A percentile compares a stretch with the other conserved stretches of the same genome.
phyloP scores from a whole-genome alignment of 2,329 filamentous ascomycete genomes.

The Thelonectria rubi region DNA sequence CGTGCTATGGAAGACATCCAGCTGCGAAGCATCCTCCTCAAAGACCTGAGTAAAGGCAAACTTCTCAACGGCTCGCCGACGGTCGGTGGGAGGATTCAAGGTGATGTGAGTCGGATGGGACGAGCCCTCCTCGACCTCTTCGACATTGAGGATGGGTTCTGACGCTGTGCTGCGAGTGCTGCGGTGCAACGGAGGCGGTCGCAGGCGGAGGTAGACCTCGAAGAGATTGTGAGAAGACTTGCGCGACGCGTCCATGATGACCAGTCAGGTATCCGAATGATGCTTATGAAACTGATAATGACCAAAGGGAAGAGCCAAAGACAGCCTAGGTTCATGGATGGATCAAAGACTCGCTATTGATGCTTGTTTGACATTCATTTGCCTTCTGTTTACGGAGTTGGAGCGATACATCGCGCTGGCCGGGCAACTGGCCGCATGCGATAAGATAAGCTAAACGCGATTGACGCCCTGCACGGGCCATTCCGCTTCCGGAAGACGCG shows the following conservation, averaged over 20 bases:
- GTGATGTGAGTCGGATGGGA: slow-evolving; percentile 73
- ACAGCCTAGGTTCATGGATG: slow-evolving; percentile 38
- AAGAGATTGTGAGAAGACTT: slow-evolving; percentile 70
- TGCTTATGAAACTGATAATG: slow-evolving; percentile 10
- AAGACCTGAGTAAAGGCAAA: slow-evolving; percentile 96
- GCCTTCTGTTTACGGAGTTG: slow-evolving; percentile 24
- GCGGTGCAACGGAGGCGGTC: slow-evolving; percentile 67
- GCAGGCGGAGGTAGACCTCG: slow-evolving; percentile 88
- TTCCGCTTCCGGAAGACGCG: background rate
- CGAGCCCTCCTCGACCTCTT: slow-evolving; percentile 57
- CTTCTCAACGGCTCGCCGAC: slow-evolving; percentile 88
- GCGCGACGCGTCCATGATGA: slow-evolving; percentile 52
- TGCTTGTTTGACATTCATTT: slow-evolving; percentile 21
- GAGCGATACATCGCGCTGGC: slow-evolving; percentile 30
- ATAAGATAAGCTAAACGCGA: slow-evolving; percentile 20
- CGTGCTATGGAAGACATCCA: slow-evolving; percentile 86
- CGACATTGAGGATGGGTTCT: slow-evolving; percentile 83
- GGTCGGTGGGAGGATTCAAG: slow-evolving; percentile 82
- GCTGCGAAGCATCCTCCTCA: slow-evolving; percentile 83
- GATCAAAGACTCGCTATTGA: slow-evolving; percentile 26
- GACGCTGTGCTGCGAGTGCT: slow-evolving; percentile 49
- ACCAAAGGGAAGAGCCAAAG: slow-evolving; percentile 18
- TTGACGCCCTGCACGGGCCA: slow-evolving; percentile 15
- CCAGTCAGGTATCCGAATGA: background rate
- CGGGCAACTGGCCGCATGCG: slow-evolving; percentile 32